These are phyloP conservation scores for Cercis canadensis DNA, from an alignment of 306 rosid species.

Conservation along the genomic window DNA sequence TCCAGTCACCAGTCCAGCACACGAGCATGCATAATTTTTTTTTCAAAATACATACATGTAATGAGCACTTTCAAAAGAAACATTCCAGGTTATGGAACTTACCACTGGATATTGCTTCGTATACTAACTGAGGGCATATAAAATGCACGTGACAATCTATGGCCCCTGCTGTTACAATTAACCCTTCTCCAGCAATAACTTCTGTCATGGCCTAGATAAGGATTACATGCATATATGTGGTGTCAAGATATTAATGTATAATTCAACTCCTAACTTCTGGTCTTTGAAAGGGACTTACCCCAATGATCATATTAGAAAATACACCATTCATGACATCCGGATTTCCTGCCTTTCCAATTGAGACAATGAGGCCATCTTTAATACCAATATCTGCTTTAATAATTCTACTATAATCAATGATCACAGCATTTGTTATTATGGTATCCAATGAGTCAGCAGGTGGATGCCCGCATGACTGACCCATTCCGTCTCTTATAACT, in stretches of 20 bases:
- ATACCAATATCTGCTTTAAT: slow-evolving; percentile 91
- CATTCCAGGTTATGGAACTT: slow-evolving; percentile 34
- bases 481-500: slow-evolving; percentile 94
- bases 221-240: slow-evolving; percentile 24
- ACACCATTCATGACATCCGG: slow-evolving; percentile 79
- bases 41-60: slow-evolving; percentile 5
- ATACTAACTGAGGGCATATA: slow-evolving; percentile 87
- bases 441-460: slow-evolving; percentile 65
- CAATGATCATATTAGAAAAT: slow-evolving; percentile 54
- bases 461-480: slow-evolving; percentile 69
- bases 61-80: slow-evolving; percentile 28
- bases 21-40: slow-evolving; percentile 13
- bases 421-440: slow-evolving; percentile 84
- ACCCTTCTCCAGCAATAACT: slow-evolving; percentile 90
- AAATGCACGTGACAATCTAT: slow-evolving; percentile 95
- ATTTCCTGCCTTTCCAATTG: slow-evolving; percentile 92
- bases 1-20: slow-evolving; percentile 14
- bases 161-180: slow-evolving; percentile 89
- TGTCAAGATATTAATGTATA: slow-evolving; percentile 21
- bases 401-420: slow-evolving; percentile 85
- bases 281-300: slow-evolving; percentile 60
- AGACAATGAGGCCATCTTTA: slow-evolving; percentile 59
- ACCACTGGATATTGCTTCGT: slow-evolving; percentile 91
- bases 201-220: slow-evolving; percentile 80
- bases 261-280: slow-evolving; percentile 17